A percentile compares a stretch with the other conserved stretches of the same genome.
These are phyloP conservation scores for Boletus sensibilis DNA, from an alignment of 768 basidiomycete genomes.

Conservation along the genomic window DNA sequence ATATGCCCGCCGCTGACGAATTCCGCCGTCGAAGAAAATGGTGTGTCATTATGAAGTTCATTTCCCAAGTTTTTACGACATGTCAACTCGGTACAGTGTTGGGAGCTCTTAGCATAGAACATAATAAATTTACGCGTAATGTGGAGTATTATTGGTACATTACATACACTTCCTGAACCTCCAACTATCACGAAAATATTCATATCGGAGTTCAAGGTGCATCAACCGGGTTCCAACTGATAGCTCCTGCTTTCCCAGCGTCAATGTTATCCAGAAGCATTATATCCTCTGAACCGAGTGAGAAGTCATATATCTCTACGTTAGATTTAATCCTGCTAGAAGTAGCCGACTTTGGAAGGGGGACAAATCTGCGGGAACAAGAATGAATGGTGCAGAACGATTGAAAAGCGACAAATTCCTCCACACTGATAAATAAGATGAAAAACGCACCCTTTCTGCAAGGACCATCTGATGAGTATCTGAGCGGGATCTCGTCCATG, in stretches of 20 bases:
- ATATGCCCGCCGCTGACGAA: background rate
- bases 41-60: background rate
- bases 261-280: constrained; percentile 64
- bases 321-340: constrained; percentile 73
- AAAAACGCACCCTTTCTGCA: constrained; percentile 69
- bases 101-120: background rate
- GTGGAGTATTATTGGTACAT: too few relatives aligned
- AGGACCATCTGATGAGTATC: constrained; percentile 84
- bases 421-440: background rate
- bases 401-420: background rate
- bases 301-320: constrained; percentile 72
- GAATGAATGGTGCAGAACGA: background rate
- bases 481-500: constrained; percentile 67
- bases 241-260: constrained; percentile 64
- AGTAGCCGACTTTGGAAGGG: constrained; percentile 79
- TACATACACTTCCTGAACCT: background rate
- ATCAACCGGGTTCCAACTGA: constrained; percentile 85
- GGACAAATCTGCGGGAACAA: constrained; percentile 55
- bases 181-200: constrained; percentile 3
- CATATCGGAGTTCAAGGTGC: constrained; percentile 27
- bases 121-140: background rate
- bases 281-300: constrained; percentile 65
- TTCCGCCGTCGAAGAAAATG: background rate
- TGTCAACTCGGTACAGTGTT: background rate
- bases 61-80: background rate